phyloP scores from a whole-genome alignment of 257 asterid species.

The Nicotiana sylvestris region DNA sequence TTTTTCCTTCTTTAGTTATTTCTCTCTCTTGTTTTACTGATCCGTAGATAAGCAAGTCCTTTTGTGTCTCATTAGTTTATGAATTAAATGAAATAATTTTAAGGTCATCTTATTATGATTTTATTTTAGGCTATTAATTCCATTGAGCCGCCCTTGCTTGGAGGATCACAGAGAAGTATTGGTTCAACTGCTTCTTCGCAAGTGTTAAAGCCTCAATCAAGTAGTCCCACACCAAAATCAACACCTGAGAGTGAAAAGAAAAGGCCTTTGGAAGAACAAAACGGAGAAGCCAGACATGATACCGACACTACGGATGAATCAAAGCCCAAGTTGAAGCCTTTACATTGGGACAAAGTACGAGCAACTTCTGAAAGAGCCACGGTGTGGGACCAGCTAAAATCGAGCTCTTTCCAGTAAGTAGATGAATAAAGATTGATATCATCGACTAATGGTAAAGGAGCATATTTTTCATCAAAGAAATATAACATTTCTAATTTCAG shows the following conservation, averaged over 20 bases:
- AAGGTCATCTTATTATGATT: background rate
- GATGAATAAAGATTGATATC: background rate
- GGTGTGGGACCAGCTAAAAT: constrained; percentile 20
- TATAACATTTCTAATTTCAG: background rate
- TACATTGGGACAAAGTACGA: constrained; percentile 25
- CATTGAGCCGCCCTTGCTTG: background rate
- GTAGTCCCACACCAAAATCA: constrained; percentile 26
- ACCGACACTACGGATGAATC: constrained; percentile 53
- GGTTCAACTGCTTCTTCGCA: constrained; percentile 25
- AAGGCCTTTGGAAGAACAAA: constrained; percentile 26
- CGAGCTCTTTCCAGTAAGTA: constrained; percentile 23
- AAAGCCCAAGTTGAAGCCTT: constrained; percentile 27
- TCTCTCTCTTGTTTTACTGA: background rate
- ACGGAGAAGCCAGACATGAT: constrained; percentile 27
- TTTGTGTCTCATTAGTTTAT: background rate
- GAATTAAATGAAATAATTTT: background rate
- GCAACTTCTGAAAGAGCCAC: constrained; percentile 16
- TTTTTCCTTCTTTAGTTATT: background rate
- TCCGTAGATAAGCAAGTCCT: background rate
- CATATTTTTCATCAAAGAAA: background rate
- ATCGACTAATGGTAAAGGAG: background rate
- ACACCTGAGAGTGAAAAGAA: constrained; percentile 22
- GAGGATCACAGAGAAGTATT: constrained; percentile 14
- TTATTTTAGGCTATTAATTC: background rate
- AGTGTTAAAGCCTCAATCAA: constrained; percentile 27